phyloP scores from a whole-genome alignment of 2,329 filamentous ascomycete genomes.

The Coniochaeta prunicola region DNA sequence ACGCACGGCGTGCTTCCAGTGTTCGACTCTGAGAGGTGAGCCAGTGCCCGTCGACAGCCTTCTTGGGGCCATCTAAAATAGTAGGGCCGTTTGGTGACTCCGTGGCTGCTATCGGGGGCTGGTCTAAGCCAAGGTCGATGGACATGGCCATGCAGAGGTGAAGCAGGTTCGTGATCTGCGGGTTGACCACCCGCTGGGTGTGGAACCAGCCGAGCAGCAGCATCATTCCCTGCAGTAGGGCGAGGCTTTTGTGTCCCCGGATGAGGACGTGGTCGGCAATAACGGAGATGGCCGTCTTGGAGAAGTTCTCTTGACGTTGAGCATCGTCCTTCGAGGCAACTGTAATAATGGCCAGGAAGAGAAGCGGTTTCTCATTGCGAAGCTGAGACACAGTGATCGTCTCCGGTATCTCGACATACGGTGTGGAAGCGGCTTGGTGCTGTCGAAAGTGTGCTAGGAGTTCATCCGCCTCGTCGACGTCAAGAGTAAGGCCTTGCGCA shows the following conservation, averaged over 20 bases:
- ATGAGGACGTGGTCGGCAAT: conserved; percentile 11
- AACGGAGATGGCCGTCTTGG: conserved; percentile 8
- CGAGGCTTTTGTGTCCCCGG: background rate
- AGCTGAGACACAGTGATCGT: conserved; percentile 7
- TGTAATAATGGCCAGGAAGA: conserved; percentile 16
- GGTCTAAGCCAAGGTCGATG: conserved; percentile 15
- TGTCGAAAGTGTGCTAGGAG: conserved; percentile 11
- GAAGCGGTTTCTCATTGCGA: conserved; percentile 9
- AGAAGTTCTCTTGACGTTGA: conserved; percentile 10
- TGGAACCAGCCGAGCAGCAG: conserved; percentile 12
- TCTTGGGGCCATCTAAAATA: conserved; percentile 5
- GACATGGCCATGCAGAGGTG: conserved; percentile 13
- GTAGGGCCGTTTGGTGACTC: background rate
- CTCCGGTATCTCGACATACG: conserved; percentile 7
- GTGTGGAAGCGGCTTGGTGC: conserved; percentile 9
- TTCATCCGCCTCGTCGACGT: conserved; percentile 9
- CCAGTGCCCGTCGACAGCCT: background rate
- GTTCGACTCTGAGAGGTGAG: background rate
- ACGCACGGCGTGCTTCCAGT: conserved; percentile 32
- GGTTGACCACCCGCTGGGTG: conserved; percentile 10
- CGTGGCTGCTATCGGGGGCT: conserved; percentile 5
- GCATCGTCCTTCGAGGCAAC: conserved; percentile 13
- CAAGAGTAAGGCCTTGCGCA: background rate
- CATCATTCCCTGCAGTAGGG: conserved; percentile 10
- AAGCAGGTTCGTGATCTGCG: conserved; percentile 12